These are phyloP conservation scores for Gnomoniopsis sp. DNA, from an alignment of 2,329 filamentous ascomycete species.

Conservation along the genomic window DNA sequence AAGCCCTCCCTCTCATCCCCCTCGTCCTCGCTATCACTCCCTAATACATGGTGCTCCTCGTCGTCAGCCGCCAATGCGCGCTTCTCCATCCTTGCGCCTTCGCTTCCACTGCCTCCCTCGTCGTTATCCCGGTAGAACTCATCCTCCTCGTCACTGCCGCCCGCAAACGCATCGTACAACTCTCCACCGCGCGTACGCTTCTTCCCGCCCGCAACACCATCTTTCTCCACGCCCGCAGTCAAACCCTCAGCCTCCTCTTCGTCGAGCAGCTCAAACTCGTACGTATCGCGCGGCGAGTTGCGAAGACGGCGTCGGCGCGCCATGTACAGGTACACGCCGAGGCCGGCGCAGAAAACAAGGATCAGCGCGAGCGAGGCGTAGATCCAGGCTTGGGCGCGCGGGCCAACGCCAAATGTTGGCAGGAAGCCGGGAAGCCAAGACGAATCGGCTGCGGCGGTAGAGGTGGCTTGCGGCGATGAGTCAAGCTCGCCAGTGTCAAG, in stretches of 20 bases:
- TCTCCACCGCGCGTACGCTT: slow-evolving; percentile 71
- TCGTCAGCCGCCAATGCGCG: slow-evolving; percentile 23
- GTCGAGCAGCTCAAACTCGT: slow-evolving; percentile 91
- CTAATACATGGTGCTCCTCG: slow-evolving; percentile 47
- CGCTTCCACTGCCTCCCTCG: slow-evolving; percentile 19
- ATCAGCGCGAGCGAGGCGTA: slow-evolving; percentile 85
- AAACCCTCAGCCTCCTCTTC: slow-evolving; percentile 68
- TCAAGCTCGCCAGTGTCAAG: slow-evolving; percentile 25
- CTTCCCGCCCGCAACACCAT: slow-evolving; percentile 34
- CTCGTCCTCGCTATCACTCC: slow-evolving; percentile 43
- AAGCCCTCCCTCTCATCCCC: slow-evolving; percentile 29
- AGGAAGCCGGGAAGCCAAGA: slow-evolving; percentile 83
- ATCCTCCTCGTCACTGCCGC: slow-evolving; percentile 69
- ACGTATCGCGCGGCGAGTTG: slow-evolving; percentile 74
- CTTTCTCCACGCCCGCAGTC: slow-evolving; percentile 28
- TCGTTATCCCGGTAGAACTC: slow-evolving; percentile 32
- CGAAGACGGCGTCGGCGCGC: slow-evolving; percentile 73
- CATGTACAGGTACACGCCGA: slow-evolving; percentile 79
- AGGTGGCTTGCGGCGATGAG: slow-evolving; percentile 25
- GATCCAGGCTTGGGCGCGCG: slow-evolving; percentile 89
- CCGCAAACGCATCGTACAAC: slow-evolving; percentile 96
- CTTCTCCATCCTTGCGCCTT: slow-evolving; percentile 30
- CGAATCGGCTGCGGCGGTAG: slow-evolving; percentile 38
- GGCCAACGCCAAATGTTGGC: slow-evolving; percentile 85
- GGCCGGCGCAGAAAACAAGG: slow-evolving; percentile 72